phyloP scores from a whole-genome alignment of 192 early-diverging fungal species.

The Rhizophagus prolifer region DNA sequence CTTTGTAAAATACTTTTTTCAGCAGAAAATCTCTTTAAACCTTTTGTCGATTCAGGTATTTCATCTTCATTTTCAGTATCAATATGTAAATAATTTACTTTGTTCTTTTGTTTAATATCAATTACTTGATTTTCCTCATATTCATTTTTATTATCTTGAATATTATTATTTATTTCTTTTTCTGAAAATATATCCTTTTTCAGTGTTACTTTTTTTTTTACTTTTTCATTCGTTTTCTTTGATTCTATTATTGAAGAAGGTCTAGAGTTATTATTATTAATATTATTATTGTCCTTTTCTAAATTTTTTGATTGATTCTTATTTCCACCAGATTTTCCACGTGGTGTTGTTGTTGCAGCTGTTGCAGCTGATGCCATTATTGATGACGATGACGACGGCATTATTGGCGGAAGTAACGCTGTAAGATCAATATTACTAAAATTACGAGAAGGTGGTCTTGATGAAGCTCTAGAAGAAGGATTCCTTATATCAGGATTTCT shows the following conservation, averaged over 20 bases:
- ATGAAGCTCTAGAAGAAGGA: background rate
- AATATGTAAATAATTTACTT: too few relatives aligned
- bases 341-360: background rate
- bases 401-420: background rate
- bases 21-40: too few relatives aligned
- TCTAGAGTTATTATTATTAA: background rate
- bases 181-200: background rate
- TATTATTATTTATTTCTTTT: too few relatives aligned
- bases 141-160: background rate
- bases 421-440: background rate
- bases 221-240: background rate
- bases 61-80: too few relatives aligned
- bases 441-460: background rate
- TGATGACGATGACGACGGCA: too few relatives aligned
- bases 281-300: background rate
- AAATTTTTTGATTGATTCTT: background rate
- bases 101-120: background rate
- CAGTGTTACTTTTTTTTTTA: background rate
- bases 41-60: too few relatives aligned
- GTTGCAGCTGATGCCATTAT: too few relatives aligned
- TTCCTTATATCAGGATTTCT: background rate
- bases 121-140: background rate
- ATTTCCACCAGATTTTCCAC: background rate
- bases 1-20: background rate
- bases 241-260: background rate